Conservation (phyloP, 768 basidiomycete species). For the Cyathus striatus region DNA sequence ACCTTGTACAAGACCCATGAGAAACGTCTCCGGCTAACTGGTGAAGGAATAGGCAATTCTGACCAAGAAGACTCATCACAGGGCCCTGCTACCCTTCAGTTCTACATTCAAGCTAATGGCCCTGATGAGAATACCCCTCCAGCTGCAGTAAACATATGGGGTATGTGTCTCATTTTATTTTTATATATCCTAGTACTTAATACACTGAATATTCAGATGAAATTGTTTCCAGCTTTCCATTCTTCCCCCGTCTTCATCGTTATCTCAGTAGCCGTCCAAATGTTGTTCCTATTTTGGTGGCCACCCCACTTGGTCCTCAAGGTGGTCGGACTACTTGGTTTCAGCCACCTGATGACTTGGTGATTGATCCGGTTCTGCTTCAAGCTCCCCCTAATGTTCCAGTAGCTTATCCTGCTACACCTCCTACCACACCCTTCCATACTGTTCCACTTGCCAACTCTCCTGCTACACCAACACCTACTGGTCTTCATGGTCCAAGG, state of each 20-base stretch:
- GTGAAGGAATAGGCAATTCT: constrained; percentile 11
- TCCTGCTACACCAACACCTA: no score
- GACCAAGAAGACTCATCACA: background rate
- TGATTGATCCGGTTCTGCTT: constrained; percentile 1
- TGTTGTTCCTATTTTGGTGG: constrained; percentile 16
- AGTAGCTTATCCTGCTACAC: background rate
- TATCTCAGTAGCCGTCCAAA: constrained; percentile 15
- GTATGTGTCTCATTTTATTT: constrained; percentile 7
- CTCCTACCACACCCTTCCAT: background rate
- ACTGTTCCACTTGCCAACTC: no score
- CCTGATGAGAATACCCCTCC: constrained; percentile 12
- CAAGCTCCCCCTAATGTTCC: background rate
- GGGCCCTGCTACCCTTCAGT: background rate
- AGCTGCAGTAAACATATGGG: constrained; percentile 17
- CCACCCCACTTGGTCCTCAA: constrained; percentile 19
- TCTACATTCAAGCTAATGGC: constrained; percentile 10
- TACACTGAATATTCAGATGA: constrained; percentile 8
- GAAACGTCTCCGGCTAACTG: constrained; percentile 10
- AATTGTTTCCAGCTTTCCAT: constrained; percentile 13
- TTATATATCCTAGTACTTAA: background rate
- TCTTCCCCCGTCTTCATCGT: constrained; percentile 13
- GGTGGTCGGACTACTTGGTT: constrained; percentile 12
- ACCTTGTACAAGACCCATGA: constrained; percentile 10
- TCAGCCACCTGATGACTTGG: constrained; percentile 10
- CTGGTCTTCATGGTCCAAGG: background rate